Evolutionary conservation across 345 rosid species (phyloP), one percentile per base, ranked within the genome.

Genomic region (Garcia nutans): DNA sequence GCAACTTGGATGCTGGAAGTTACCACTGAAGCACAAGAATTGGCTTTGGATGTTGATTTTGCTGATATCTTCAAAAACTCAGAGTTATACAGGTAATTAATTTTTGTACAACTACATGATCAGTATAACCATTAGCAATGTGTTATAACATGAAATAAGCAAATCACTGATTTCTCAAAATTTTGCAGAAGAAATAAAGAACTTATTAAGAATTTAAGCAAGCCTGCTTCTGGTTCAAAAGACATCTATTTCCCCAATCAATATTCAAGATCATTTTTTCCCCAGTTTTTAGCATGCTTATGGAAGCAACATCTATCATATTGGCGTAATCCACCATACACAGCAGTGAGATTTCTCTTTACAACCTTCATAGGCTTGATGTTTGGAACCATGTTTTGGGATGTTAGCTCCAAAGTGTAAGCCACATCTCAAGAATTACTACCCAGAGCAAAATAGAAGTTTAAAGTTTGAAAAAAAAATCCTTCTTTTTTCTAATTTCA

Each of bases 1-100:
- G 97, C 95, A 72, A 89, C 92, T 20, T 90, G 95, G 97, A 88
- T 92, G 93, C 78, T 90, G 61, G 94, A 92, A 83, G 91, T 89
- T 54, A 89, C 90, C 26, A 63, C 71, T 68, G 31, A 81, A 20
- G 82, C 88, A 3, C 93, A 88, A 77, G 97, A 91, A 82, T 57
- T 82, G 10, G 82, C 90, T 75, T 65, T 87, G 73, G 87, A 84
- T 45, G 82, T 90, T 1, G 89, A 92, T 81, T 92, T 92, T 76
- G 73, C 88, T 47, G 88, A 86, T 74, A 26, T 83, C 16, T 86
- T 85, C 84, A 88, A 78, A 52, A 82, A 82, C 45, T 88, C 97
- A 68, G 89, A 88, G 7, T 79, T 85, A 0, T 76, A 79, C 75
- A 81, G 62, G 89, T 88, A 65, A 44, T 66, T 44, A n/a, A n/a